These are phyloP conservation scores for Picea sitchensis DNA, from an alignment of 75 land plant species.

Conservation along the genomic window DNA sequence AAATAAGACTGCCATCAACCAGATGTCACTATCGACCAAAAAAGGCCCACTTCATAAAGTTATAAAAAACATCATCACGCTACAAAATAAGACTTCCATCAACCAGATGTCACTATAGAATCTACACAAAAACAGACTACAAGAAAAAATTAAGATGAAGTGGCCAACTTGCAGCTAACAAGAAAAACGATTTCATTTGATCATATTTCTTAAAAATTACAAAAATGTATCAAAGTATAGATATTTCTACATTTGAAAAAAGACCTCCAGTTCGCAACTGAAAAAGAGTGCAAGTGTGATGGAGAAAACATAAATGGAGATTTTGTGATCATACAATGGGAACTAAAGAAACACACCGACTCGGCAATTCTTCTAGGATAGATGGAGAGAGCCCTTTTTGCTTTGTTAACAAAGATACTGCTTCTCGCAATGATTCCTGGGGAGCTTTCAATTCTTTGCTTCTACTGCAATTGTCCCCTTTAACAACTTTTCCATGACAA, in stretches of 20 bases:
- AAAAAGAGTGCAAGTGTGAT: not conserved
- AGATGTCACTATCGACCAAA: too few relatives aligned
- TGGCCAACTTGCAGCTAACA: not conserved
- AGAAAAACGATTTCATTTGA: not conserved
- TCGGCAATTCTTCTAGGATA: slow-evolving; percentile 67
- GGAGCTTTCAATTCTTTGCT: slow-evolving; percentile 45
- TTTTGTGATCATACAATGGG: not conserved
- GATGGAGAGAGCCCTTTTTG: slow-evolving; percentile 36
- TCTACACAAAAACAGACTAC: too few relatives aligned
- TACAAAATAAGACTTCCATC: too few relatives aligned
- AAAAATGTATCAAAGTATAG: not conserved
- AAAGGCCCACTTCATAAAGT: too few relatives aligned
- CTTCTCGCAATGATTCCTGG: slow-evolving; percentile 36
- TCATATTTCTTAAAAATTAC: not conserved
- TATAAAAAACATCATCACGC: too few relatives aligned
- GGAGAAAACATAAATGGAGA: not conserved
- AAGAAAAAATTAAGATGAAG: too few relatives aligned
- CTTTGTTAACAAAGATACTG: slow-evolving; percentile 41
- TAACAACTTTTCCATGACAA: slow-evolving; percentile 32
- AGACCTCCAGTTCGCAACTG: not conserved
- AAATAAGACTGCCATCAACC: too few relatives aligned
- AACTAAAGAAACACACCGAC: slow-evolving; percentile 40
- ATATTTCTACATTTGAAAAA: not conserved
- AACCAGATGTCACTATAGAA: too few relatives aligned
- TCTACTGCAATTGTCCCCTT: slow-evolving; percentile 26